phyloP scores from a whole-genome alignment of 1,284 basidiomycete genomes.

The Ustilago curta region DNA sequence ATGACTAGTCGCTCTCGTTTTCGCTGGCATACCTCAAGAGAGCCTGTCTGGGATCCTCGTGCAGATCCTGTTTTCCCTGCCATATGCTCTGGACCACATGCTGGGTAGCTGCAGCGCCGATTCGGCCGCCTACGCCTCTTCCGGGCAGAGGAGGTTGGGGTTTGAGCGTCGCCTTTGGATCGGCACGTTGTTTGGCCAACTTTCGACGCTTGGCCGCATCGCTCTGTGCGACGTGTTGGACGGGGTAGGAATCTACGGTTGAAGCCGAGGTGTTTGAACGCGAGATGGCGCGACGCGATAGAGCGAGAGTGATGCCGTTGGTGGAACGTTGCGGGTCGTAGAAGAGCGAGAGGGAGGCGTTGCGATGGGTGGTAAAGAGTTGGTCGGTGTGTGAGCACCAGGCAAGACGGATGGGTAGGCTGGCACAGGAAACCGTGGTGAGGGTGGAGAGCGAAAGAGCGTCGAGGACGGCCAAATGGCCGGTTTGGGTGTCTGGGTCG shows the following conservation, averaged over 20 bases:
- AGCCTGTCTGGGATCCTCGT: constrained; percentile 86
- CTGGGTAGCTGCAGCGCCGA: constrained; percentile 93
- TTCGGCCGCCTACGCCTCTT: constrained; percentile 89
- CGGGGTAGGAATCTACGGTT: constrained; percentile 12
- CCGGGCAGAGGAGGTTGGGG: constrained; percentile 82
- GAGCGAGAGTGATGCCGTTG: constrained; percentile 88
- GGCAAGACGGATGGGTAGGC: constrained; percentile 31
- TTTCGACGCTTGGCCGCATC: constrained; percentile 78
- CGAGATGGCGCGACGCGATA: constrained; percentile 70
- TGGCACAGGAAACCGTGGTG: constrained; percentile 1
- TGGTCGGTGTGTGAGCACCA: constrained; percentile 62
- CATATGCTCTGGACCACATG: constrained; percentile 93
- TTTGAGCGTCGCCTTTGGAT: constrained; percentile 75
- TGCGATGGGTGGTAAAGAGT: constrained; percentile 56
- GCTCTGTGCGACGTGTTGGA: constrained; percentile 58
- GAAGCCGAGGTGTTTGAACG: neutral
- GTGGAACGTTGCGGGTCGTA: constrained; percentile 88
- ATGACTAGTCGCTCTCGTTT: constrained; percentile 71
- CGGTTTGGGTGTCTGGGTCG: constrained; percentile 5
- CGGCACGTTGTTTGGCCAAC: constrained; percentile 85
- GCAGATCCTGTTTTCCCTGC: constrained; percentile 31
- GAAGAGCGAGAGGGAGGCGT: constrained; percentile 83
- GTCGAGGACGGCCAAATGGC: constrained; percentile 44
- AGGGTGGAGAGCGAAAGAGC: constrained; percentile 20
- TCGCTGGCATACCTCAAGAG: constrained; percentile 88